These are phyloP conservation scores for Forsythia viridissima DNA, from an alignment of 257 asterid genomes.

Conservation along the genomic window DNA sequence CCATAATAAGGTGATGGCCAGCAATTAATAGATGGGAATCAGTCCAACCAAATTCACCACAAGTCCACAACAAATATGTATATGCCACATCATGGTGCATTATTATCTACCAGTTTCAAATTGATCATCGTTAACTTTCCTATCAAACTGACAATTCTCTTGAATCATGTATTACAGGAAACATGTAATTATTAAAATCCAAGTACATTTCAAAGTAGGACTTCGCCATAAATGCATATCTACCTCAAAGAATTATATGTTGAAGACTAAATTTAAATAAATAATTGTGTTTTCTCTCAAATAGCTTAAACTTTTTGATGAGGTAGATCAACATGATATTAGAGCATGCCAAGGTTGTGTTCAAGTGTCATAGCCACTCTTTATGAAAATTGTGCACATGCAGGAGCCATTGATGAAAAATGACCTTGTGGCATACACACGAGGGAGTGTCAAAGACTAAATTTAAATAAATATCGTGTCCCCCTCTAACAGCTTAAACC, in stretches of 20 bases:
- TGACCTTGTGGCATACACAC: neutral
- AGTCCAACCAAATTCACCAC: neutral
- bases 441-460: neutral
- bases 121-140: neutral
- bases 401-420: too few species aligned
- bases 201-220: neutral
- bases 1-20: neutral
- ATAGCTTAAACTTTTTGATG: neutral
- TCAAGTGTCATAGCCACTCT: neutral
- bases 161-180: neutral
- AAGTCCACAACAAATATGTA: neutral
- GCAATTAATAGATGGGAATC: slow-evolving; percentile 13
- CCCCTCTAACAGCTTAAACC: neutral
- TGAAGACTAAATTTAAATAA: neutral
- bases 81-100: neutral
- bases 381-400: neutral
- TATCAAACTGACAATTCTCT: neutral
- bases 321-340: neutral
- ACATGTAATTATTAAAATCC: neutral
- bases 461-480: too few species aligned
- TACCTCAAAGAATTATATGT: neutral
- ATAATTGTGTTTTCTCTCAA: neutral
- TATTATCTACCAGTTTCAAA: neutral
- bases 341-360: neutral
- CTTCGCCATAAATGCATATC: neutral